These are phyloP conservation scores for Aspergillus coremiiformis DNA, from an alignment of 495 filamentous ascomycete genomes.

Conservation along the genomic window DNA sequence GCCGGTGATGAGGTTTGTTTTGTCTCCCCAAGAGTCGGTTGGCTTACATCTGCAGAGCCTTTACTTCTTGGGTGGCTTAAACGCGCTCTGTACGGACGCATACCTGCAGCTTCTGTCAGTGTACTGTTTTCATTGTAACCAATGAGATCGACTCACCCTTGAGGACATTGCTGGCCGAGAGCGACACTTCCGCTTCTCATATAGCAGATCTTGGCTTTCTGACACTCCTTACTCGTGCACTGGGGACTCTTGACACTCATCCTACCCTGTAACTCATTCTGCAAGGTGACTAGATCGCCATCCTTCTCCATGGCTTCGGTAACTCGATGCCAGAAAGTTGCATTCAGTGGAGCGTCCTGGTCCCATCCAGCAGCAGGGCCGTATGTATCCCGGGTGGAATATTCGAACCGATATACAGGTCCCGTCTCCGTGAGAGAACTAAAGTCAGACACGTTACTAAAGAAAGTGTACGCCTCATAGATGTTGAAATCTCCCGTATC, in stretches of 20 bases:
- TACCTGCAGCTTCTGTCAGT: slow-evolving; percentile 16
- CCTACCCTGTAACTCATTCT: slow-evolving; percentile 51
- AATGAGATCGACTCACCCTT: slow-evolving; percentile 31
- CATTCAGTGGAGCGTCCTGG: slow-evolving; percentile 44
- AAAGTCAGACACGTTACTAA: slow-evolving; percentile 43
- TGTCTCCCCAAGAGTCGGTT: no score
- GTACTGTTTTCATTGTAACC: neutral
- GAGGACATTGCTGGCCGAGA: slow-evolving; percentile 43
- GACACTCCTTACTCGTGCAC: slow-evolving; percentile 45
- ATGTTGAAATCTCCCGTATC: slow-evolving; percentile 48
- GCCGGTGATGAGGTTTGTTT: no score
- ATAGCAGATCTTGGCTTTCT: slow-evolving; percentile 51
- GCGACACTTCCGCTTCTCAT: slow-evolving; percentile 50
- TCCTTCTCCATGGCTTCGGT: slow-evolving; percentile 54
- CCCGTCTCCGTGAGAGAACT: slow-evolving; percentile 27
- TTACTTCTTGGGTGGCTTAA: neutral
- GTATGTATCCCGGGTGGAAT: slow-evolving; percentile 50
- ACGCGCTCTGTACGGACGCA: slow-evolving; percentile 29
- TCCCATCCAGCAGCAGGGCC: slow-evolving; percentile 40
- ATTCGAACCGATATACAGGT: slow-evolving; percentile 44
- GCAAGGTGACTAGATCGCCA: slow-evolving; percentile 35
- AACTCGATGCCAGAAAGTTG: slow-evolving; percentile 51
- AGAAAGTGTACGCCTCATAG: slow-evolving; percentile 47
- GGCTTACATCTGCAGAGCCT: neutral
- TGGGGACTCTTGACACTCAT: slow-evolving; percentile 42